Conservation (phyloP, 352 stramenopile genomes). For the Pilasporangium apinafurcum region DNA sequence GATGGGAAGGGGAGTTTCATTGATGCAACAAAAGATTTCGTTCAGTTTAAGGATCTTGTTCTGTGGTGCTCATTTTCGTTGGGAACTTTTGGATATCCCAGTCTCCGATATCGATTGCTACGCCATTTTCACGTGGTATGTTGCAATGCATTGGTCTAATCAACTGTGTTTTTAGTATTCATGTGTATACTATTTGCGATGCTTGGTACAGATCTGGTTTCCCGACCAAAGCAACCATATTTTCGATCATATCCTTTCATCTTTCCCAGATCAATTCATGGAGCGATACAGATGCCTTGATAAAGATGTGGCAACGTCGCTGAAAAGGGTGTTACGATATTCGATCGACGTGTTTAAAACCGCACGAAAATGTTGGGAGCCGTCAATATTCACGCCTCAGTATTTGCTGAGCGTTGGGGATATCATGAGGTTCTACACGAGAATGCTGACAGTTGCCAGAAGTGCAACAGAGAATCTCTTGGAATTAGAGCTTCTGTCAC, state of each 20-base stretch:
- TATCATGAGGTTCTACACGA: slow-evolving; percentile 34
- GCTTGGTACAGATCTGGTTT: slow-evolving; percentile 26
- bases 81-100: slow-evolving; percentile 28
- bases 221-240: slow-evolving; percentile 30
- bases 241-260: slow-evolving; percentile 26
- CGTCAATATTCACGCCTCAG: slow-evolving; percentile 20
- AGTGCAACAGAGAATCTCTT: slow-evolving; percentile 5
- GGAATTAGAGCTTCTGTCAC: slow-evolving; percentile 33
- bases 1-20: slow-evolving; percentile 51
- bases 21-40: slow-evolving; percentile 42
- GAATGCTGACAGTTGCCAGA: slow-evolving; percentile 36
- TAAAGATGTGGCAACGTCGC: slow-evolving; percentile 3
- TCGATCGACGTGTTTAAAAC: slow-evolving; percentile 32
- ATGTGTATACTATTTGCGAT: neutral
- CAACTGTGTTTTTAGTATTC: neutral
- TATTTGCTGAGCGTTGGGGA: slow-evolving; percentile 37
- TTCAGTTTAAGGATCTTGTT: slow-evolving; percentile 43
- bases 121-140: slow-evolving; percentile 62
- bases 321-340: slow-evolving; percentile 26
- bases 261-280: slow-evolving; percentile 32
- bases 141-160: neutral
- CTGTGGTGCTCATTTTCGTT: slow-evolving; percentile 45
- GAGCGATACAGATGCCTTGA: slow-evolving; percentile 8
- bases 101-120: slow-evolving; percentile 32
- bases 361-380: slow-evolving; percentile 14